These are phyloP conservation scores for Ilyonectria mors-panacis DNA, from an alignment of 2,329 filamentous ascomycete species.

Conservation along the genomic window DNA sequence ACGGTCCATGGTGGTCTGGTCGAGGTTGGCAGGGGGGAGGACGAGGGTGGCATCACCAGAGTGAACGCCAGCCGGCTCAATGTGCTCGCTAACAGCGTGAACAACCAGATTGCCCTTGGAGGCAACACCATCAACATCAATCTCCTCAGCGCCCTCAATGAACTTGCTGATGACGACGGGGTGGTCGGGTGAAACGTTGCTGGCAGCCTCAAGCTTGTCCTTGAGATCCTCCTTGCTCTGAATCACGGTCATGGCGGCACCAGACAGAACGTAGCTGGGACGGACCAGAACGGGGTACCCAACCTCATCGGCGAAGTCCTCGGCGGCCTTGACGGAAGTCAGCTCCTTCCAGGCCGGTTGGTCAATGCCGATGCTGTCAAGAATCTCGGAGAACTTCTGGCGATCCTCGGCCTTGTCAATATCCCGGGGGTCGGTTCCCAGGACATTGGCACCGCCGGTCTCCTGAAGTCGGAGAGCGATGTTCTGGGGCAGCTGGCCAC, in stretches of 20 bases:
- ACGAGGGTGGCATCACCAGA: conserved; percentile 97
- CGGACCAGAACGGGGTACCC: conserved; percentile 96
- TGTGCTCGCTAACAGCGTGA: conserved; percentile 94
- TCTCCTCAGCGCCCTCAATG: conserved; percentile 96
- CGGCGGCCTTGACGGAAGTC: conserved; percentile 89
- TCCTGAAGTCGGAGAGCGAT: conserved; percentile 96
- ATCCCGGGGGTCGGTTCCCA: conserved; percentile 92
- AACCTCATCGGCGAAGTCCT: conserved; percentile 86
- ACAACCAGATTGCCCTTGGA: conserved; percentile 88
- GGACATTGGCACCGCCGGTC: conserved; percentile 87
- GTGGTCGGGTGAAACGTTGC: conserved; percentile 93
- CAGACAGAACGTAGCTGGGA: conserved; percentile 95
- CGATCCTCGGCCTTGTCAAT: conserved; percentile 99
- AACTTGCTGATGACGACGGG: conserved; percentile 99
- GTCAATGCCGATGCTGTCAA: conserved; percentile 96
- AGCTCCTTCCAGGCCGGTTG: conserved; percentile 99
- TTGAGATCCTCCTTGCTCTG: conserved; percentile 89
- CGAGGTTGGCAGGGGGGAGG: conserved; percentile 86
- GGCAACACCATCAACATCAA: conserved; percentile 95
- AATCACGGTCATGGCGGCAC: conserved; percentile 99
- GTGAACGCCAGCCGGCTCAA: conserved; percentile 98
- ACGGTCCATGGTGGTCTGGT: conserved; percentile 83
- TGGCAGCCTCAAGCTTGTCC: conserved; percentile 93
- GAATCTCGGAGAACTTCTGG: conserved; percentile 97
- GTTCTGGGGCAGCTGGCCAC: conserved; percentile 97